Evolutionary conservation across 2,329 filamentous ascomycete genomes (phyloP), one percentile per base, ranked within the genome.

Genomic region (Pestalotiopsis sp.): DNA sequence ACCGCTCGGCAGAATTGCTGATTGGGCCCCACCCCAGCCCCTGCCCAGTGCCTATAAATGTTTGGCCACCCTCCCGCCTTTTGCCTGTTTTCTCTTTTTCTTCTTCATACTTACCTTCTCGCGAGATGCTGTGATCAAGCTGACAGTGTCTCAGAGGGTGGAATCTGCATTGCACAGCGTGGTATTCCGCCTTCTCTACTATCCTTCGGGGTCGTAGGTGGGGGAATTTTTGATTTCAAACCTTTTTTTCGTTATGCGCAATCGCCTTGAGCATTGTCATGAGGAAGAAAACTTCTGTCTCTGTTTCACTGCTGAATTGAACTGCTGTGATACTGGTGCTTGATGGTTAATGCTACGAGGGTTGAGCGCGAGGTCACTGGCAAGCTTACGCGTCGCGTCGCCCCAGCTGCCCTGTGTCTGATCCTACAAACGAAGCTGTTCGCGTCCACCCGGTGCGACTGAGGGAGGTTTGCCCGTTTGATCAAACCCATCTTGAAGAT

Each of bases 81-180:
- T 39, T 25, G 2, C 62, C 39, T 49, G 62, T 6, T 36, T 39
- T 41, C 12, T 12, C 17, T 20, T 39, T 25, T 49, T 65, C 38
- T 52, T 65, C 39, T 52, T 31, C 27, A 63, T 39, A 65, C 62
- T 65, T 65, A 65, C 62, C 62, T 65, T 45, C n/a, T 39, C n/a
- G 20, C n/a, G 31, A 25, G 17, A 39, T 17, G 14, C 38, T 56
- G 23, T 14, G 62, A 65, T 65, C 62, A 65, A 45, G 45, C 38
- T 49, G 13, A 14, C 36, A 27, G 62, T 25, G 17, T 41, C 17
- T 25, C 49, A 65, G 62, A 25, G 17, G 23, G 36, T 23, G 45
- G 45, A 39, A 23, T 39, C n/a, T 25, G 25, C 36, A 49, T 52
- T 65, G 62, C 62, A 65, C 62, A 65, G 38, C 62, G 62, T 25